Evolutionary conservation across 1,139 yeast species (phyloP).

Genomic region (Protomyces arabidopsidicola): DNA sequence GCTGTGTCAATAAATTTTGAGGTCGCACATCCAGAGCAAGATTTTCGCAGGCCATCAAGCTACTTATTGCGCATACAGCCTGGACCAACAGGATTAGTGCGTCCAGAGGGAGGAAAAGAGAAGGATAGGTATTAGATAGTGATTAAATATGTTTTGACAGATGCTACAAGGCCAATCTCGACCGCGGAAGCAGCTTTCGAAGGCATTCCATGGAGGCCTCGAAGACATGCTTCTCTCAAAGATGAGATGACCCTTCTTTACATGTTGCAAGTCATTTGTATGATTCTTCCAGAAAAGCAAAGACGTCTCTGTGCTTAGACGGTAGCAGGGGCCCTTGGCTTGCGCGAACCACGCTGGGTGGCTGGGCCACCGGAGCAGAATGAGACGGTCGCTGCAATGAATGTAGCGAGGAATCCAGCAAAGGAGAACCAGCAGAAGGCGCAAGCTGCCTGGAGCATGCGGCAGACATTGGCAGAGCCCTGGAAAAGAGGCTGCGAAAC

Average conservation of each 20-base stretch:
- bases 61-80: too few relatives aligned
- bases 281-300: too few relatives aligned
- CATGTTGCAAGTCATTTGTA: too few relatives aligned
- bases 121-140: not conserved
- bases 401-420: conserved; percentile 66
- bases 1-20: not conserved
- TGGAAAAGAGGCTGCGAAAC: conserved; percentile 67
- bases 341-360: conserved; percentile 26
- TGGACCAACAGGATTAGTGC: too few relatives aligned
- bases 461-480: conserved; percentile 78
- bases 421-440: conserved; percentile 89
- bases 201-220: too few relatives aligned
- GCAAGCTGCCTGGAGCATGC: conserved; percentile 86
- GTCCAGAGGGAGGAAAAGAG: not conserved
- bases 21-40: not conserved
- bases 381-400: conserved; percentile 50
- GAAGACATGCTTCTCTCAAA: too few relatives aligned
- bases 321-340: conserved; percentile 24
- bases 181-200: too few relatives aligned
- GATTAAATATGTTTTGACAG: not conserved
- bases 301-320: conserved; percentile 1
- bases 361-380: conserved; percentile 45
- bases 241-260: too few relatives aligned
- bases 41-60: not conserved
- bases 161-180: not conserved